Percentiles rank a stretch among this genome's conserved stretches.
phyloP scores from a whole-genome alignment of 2,329 filamentous ascomycete genomes.

The Verticillium klebahnii region DNA sequence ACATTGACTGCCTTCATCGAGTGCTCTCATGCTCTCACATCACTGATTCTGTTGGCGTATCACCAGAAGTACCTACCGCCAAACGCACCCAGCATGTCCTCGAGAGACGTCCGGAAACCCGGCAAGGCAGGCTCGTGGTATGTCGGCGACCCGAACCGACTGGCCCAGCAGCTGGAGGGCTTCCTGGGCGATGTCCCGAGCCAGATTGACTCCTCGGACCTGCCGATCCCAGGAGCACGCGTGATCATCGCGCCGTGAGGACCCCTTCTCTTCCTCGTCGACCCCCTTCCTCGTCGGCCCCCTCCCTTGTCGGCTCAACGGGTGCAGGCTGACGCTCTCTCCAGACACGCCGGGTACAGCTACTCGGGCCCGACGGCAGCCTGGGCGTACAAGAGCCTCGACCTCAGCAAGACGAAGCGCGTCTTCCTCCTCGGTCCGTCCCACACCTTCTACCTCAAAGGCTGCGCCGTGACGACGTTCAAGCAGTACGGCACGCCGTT shows the following conservation, averaged over 20 bases:
- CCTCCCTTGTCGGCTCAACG: background rate
- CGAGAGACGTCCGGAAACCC: conserved; percentile 37
- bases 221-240: conserved; percentile 72
- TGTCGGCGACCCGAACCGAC: conserved; percentile 49
- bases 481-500: conserved; percentile 69
- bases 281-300: too few species aligned
- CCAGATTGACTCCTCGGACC: conserved; percentile 49
- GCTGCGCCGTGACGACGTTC: conserved; percentile 72
- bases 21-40: too few species aligned
- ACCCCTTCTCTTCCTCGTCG: background rate
- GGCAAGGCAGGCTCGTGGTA: conserved; percentile 91
- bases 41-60: background rate
- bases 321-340: conserved; percentile 8
- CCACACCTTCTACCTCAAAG: conserved; percentile 76
- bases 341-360: conserved; percentile 85
- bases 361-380: conserved; percentile 91
- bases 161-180: conserved; percentile 65
- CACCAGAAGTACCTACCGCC: background rate
- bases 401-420: conserved; percentile 76
- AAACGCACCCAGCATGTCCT: background rate
- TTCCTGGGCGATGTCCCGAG: conserved; percentile 71
- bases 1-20: too few species aligned
- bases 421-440: conserved; percentile 92
- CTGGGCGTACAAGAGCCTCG: conserved; percentile 88
- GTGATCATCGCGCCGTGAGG: conserved; percentile 47